These are phyloP conservation scores for Extremus antarcticus DNA, from an alignment of 495 filamentous ascomycete genomes.

Conservation along the genomic window DNA sequence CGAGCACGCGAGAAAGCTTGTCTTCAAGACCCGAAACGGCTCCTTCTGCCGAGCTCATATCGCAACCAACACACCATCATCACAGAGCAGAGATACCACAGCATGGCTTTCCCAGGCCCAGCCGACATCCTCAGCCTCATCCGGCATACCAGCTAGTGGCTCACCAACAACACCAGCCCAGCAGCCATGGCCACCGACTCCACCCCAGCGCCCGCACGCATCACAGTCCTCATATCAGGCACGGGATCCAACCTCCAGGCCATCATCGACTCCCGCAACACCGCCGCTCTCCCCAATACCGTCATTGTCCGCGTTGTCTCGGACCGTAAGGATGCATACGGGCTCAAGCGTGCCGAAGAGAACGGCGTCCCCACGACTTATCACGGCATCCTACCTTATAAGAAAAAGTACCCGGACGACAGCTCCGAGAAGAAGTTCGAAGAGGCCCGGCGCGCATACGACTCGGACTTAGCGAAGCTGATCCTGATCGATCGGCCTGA, in stretches of 20 bases:
- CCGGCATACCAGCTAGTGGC: background rate
- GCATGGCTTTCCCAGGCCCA: background rate
- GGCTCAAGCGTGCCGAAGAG: slow-evolving; percentile 57
- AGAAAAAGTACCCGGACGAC: slow-evolving; percentile 27
- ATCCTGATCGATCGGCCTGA: slow-evolving; percentile 59
- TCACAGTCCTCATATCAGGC: slow-evolving; percentile 65
- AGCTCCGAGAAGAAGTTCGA: slow-evolving; percentile 2
- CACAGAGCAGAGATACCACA: background rate
- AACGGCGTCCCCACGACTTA: slow-evolving; percentile 70
- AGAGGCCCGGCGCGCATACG: slow-evolving; percentile 53
- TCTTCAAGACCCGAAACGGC: background rate
- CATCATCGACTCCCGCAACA: slow-evolving; percentile 61
- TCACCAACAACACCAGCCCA: background rate
- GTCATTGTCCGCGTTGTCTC: slow-evolving; percentile 68
- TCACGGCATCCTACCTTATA: slow-evolving; percentile 70
- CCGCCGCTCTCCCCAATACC: slow-evolving; percentile 43
- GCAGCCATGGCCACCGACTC: background rate
- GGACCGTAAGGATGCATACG: slow-evolving; percentile 71
- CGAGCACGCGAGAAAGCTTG: background rate
- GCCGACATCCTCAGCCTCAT: background rate
- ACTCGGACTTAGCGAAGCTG: slow-evolving; percentile 64
- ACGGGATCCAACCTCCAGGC: slow-evolving; percentile 84
- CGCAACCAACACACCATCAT: background rate
- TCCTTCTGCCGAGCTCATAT: background rate
- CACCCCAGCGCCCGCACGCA: background rate